Percentiles rank a stretch among this genome's conserved stretches.
Conservation (phyloP, 306 rosid species). For the Ceratonia siliqua region DNA sequence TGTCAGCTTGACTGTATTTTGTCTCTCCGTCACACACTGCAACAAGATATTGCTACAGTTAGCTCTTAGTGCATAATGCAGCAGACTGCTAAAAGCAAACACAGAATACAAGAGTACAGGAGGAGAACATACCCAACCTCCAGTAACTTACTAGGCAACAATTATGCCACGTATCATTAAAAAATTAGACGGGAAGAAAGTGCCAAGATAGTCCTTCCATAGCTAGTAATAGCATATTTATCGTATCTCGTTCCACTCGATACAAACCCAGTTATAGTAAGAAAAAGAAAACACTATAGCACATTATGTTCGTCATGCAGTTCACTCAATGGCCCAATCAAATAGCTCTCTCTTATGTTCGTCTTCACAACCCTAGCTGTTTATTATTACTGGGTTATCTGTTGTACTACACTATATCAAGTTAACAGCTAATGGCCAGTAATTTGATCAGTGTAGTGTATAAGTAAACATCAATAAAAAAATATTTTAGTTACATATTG, state of each 20-base stretch:
- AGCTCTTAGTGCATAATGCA: constrained; percentile 10
- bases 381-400: not conserved
- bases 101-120: not conserved
- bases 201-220: not conserved
- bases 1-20: constrained; percentile 61
- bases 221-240: not conserved
- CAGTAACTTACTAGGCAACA: not conserved
- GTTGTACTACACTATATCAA: not conserved
- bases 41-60: constrained; percentile 33
- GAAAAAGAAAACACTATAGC: not conserved
- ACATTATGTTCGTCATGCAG: not conserved
- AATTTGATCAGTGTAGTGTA: not conserved
- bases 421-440: not conserved
- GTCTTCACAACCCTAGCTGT: not conserved
- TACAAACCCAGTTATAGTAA: not conserved
- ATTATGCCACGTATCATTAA: not conserved
- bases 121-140: not conserved
- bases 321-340: not conserved
- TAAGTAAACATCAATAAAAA: not conserved
- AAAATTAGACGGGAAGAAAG: not conserved
- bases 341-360: not conserved
- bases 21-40: constrained; percentile 85
- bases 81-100: not conserved
- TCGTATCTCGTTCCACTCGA: not conserved
- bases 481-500: not conserved